Percentiles rank a stretch among this genome's conserved stretches.
phyloP scores from a whole-genome alignment of 331 rosid genomes.

The Malus hybrid region DNA sequence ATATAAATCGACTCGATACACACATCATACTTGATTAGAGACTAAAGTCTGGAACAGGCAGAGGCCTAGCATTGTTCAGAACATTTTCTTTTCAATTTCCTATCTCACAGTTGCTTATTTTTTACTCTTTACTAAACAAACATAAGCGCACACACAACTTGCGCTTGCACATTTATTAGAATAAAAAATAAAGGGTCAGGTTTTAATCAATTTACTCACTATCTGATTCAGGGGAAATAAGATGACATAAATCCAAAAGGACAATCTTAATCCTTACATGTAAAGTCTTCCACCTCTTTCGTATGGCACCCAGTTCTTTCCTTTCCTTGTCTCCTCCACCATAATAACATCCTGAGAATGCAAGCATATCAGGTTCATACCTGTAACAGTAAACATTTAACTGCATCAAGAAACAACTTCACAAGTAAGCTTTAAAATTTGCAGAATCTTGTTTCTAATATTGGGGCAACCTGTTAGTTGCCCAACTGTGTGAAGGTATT shows the following conservation, averaged over 20 bases:
- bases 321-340: conserved; percentile 97
- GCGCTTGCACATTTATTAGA: neutral
- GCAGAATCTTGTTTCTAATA: neutral
- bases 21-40: neutral
- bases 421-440: conserved; percentile 2
- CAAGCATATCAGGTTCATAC: conserved; percentile 99
- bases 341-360: conserved; percentile 95
- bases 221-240: conserved; percentile 1
- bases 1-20: neutral
- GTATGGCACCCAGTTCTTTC: conserved; percentile 72
- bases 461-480: neutral
- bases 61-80: neutral
- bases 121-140: neutral
- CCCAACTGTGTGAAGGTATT: neutral
- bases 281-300: conserved; percentile 96
- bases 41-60: neutral
- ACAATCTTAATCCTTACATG: conserved; percentile 54
- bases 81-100: neutral
- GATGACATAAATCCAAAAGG: conserved; percentile 4
- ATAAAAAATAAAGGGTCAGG: neutral
- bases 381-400: conserved; percentile 33
- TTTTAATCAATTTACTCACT: neutral
- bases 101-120: neutral
- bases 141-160: neutral
- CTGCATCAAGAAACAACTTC: conserved; percentile 16